A percentile compares a stretch with the other conserved stretches of the same genome.
Evolutionary conservation across 768 basidiomycete genomes (phyloP).

Genomic region (Psilocybe cyanescens): DNA sequence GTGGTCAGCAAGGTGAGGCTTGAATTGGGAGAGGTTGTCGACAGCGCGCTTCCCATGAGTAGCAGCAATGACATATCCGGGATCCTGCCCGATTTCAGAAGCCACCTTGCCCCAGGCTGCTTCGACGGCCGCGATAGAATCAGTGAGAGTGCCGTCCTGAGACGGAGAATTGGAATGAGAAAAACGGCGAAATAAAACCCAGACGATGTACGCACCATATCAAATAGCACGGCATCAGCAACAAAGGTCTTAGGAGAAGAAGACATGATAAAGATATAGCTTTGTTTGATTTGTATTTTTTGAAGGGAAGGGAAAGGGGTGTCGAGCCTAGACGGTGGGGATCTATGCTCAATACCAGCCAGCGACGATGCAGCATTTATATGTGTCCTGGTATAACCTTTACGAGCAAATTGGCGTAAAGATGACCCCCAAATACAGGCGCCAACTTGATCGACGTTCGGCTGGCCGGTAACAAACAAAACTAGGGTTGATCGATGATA

Average conservation of each 20-base stretch:
- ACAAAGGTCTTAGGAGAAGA: slow-evolving; percentile 36
- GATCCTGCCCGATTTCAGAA: slow-evolving; percentile 68
- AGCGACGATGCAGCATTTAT: background rate
- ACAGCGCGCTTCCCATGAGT: slow-evolving; percentile 82
- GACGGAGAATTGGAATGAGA: slow-evolving; percentile 7
- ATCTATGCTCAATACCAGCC: background rate
- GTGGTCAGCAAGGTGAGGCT: slow-evolving; percentile 54
- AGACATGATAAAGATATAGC: slow-evolving; percentile 1
- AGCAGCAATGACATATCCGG: slow-evolving; percentile 67
- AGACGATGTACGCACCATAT: slow-evolving; percentile 54
- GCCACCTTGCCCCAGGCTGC: slow-evolving; percentile 80
- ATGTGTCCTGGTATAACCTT: background rate
- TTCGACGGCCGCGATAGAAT: slow-evolving; percentile 75
- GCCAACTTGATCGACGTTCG: too few relatives aligned
- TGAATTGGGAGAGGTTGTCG: slow-evolving; percentile 71
- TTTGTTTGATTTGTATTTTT: background rate
- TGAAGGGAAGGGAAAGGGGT: background rate
- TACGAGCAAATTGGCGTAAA: background rate
- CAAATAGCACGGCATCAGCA: slow-evolving; percentile 66
- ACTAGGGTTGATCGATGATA: too few relatives aligned
- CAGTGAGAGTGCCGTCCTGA: slow-evolving; percentile 73
- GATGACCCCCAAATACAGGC: background rate
- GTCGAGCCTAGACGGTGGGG: background rate
- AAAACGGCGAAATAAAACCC: background rate
- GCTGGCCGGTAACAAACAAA: background rate